Percentiles rank a stretch among this genome's conserved stretches.
Evolutionary conservation across 331 rosid species (phyloP).

Genomic region (Quercus tomentella): DNA sequence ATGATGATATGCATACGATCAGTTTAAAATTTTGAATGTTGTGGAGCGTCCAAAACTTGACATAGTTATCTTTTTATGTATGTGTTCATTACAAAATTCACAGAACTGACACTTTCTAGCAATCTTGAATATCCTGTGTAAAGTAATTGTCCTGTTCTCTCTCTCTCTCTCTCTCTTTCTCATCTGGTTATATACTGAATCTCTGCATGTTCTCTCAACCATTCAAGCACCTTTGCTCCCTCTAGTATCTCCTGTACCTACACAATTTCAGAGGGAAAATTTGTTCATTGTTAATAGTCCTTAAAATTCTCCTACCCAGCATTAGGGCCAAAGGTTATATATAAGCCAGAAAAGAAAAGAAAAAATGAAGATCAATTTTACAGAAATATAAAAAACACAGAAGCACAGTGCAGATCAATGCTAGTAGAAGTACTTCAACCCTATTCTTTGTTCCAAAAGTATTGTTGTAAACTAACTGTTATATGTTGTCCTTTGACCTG

Average conservation of each 20-base stretch:
- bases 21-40: too few relatives aligned
- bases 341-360: not conserved
- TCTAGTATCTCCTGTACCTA: constrained; percentile 97
- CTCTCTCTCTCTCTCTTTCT: constrained; percentile 14
- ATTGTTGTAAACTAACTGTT: not conserved
- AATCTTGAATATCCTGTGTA: not conserved
- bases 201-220: constrained; percentile 86
- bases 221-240: constrained; percentile 98
- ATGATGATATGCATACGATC: too few relatives aligned
- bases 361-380: not conserved
- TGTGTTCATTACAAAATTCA: not conserved
- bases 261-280: constrained; percentile 4
- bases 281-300: constrained; percentile 5
- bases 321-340: not conserved
- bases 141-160: not conserved
- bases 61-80: too few relatives aligned
- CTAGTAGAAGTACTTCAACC: not conserved
- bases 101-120: not conserved
- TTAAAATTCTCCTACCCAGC: not conserved
- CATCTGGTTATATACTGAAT: constrained; percentile 58
- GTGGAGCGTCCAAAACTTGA: too few relatives aligned
- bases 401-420: not conserved
- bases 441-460: not conserved
- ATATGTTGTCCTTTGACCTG: too few relatives aligned
- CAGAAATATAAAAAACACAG: not conserved